Evolutionary conservation across 768 basidiomycete species (phyloP), one percentile per base, ranked within the genome.

Genomic region (Lactarius vividus): DNA sequence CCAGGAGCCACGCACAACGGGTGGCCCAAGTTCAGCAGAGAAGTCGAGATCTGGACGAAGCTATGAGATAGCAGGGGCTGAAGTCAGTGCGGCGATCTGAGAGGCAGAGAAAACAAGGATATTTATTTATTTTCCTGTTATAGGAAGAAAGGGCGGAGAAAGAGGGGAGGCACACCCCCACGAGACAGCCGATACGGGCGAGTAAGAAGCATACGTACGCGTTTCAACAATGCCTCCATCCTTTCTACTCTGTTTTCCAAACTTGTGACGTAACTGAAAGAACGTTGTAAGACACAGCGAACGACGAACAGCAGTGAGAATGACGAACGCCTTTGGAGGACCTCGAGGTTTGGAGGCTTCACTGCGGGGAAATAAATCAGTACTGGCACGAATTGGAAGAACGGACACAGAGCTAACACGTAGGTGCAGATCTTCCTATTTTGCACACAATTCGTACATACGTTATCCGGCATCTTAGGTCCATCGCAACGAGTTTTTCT

Each of bases 1-100:
- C 89, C 89, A 91, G 5, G 87, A 88, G 69, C 81, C 87, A 42
- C 88, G 84, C 55, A 83, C 40, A 10, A 91, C 76, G 1, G 82
- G 82, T 8, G 86, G 84, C 0, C 89, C 89, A 56, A 91, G 78
- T 67, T 88, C 84, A 26, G 80, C 75, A 39, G 84, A 81, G 72
- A 88, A 87, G 72, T 89, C 86, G 54, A 76, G 73, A 66, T 84
- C 83, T 35, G 89, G 89, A 33, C 79, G 81, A 69, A 90, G 78
- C 89, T 91, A 71, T 69, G 55, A 55, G 44, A 23, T 39, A n/a
- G 31, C 29, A 53, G 16, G 31, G 13, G 44, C 15, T 57, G 18
- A 59, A 58, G 62, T 55, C 35, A 57, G 57, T 29, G 52, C 29
- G 56, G 35, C n/a, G 15, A 16, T n/a, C 16, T 11, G 16, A n/a